Evolutionary conservation across 108 stramenopile species (phyloP).

Genomic region (Skeletonema marinoi): DNA sequence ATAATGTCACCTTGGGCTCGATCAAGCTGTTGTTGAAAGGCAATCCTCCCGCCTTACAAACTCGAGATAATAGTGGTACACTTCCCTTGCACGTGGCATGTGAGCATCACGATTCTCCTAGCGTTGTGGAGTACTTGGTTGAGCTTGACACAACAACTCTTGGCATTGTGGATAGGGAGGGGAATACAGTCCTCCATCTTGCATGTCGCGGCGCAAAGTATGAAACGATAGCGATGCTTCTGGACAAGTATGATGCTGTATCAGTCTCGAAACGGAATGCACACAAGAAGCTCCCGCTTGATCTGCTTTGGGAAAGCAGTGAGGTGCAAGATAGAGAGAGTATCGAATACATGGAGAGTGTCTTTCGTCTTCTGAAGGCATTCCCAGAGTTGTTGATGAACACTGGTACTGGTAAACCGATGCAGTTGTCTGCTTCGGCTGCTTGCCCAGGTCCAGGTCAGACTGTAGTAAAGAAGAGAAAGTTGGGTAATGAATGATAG

Average conservation of each 20-base stretch:
- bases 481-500: neutral
- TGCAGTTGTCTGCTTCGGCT: neutral
- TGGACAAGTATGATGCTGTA: neutral
- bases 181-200: no score
- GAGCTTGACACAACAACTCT: no score
- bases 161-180: no score
- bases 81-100: no score
- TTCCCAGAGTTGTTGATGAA: neutral
- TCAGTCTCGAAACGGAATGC: neutral
- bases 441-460: neutral
- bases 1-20: no score
- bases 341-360: neutral
- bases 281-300: constrained; percentile 1
- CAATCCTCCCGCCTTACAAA: no score
- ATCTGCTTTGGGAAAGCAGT: neutral
- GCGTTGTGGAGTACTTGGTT: no score
- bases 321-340: neutral
- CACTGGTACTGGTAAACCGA: neutral
- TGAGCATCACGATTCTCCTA: no score
- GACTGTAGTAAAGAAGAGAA: neutral
- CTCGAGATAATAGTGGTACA: no score
- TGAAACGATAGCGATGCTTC: neutral
- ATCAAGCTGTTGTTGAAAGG: no score
- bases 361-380: neutral
- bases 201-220: constrained; percentile 8